Evolutionary conservation across 108 stramenopile species (phyloP).

Genomic region (Cyclotella sp.): DNA sequence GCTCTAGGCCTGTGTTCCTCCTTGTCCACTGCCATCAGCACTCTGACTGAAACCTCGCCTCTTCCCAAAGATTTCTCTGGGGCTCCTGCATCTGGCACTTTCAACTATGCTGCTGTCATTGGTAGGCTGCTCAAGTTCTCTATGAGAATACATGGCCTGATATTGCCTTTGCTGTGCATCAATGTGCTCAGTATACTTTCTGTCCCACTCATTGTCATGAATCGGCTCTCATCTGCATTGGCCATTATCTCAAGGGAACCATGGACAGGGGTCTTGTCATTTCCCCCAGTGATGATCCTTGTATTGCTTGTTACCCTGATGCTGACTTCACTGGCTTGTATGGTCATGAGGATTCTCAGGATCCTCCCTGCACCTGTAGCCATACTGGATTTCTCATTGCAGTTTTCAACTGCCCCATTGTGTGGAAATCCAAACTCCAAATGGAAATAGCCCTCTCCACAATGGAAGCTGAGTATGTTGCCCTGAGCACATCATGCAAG

Average conservation of each 20-base stretch:
- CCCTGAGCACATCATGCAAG: too few relatives aligned
- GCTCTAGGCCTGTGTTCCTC: background rate
- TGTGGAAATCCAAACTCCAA: background rate
- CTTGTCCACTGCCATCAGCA: background rate
- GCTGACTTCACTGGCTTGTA: constrained; percentile 18
- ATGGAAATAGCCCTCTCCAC: too few relatives aligned
- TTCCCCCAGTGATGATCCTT: constrained; percentile 2
- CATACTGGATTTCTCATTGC: constrained; percentile 56
- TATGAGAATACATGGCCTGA: constrained; percentile 35
- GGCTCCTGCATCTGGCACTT: background rate
- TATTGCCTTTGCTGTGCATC: constrained; percentile 45
- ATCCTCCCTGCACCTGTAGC: constrained; percentile 44
- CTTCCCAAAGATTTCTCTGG: constrained; percentile 21
- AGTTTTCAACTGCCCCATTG: constrained; percentile 23
- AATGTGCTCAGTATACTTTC: constrained; percentile 22
- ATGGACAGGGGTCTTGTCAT: constrained; percentile 36
- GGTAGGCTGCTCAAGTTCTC: constrained; percentile 59
- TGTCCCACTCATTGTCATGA: background rate
- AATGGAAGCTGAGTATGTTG: too few relatives aligned
- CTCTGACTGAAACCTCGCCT: background rate
- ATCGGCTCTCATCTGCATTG: background rate
- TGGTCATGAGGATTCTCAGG: constrained; percentile 18
- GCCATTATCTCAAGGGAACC: background rate
- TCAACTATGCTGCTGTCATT: too few relatives aligned
- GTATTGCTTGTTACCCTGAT: constrained; percentile 46